Conservation (phyloP, 306 rosid species). For the Quercus alba region DNA sequence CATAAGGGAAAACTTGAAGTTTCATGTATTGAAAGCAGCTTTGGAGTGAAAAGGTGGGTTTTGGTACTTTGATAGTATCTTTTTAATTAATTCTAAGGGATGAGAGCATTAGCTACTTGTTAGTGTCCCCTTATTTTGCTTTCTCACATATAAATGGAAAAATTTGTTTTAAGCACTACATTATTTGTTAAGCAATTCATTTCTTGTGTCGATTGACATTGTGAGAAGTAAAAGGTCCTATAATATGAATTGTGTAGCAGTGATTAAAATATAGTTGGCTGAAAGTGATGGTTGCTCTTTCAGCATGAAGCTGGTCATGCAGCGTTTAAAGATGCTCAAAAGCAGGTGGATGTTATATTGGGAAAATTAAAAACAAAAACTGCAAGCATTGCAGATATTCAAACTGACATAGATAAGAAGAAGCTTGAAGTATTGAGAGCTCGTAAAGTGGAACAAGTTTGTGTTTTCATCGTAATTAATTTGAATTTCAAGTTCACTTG, state of each 20-base stretch:
- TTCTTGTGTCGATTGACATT: not conserved
- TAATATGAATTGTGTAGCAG: not conserved
- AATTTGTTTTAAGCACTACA: not conserved
- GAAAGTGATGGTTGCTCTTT: conserved; percentile 17
- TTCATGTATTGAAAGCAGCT: conserved; percentile 66
- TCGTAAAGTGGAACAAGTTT: conserved; percentile 68
- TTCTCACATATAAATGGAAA: not conserved
- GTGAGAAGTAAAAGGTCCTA: not conserved
- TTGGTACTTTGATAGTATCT: conserved; percentile 3
- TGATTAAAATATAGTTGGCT: conserved; percentile 13
- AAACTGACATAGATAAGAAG: conserved; percentile 53
- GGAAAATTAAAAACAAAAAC: conserved; percentile 53
- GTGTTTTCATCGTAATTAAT: conserved; percentile 19
- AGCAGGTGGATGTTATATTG: conserved; percentile 57
- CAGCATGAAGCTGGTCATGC: conserved; percentile 83
- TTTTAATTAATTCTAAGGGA: not conserved
- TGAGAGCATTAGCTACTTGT: not conserved
- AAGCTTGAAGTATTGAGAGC: conserved; percentile 63
- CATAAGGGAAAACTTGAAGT: conserved; percentile 91
- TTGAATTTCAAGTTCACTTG: not conserved
- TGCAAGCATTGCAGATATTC: conserved; percentile 45
- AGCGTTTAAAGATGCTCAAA: conserved; percentile 69
- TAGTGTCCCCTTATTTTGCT: not conserved
- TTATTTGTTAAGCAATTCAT: not conserved
- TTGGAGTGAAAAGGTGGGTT: conserved; percentile 70